phyloP scores from a whole-genome alignment of 495 filamentous ascomycete genomes.

The Hyaloscypha hepaticicola region DNA sequence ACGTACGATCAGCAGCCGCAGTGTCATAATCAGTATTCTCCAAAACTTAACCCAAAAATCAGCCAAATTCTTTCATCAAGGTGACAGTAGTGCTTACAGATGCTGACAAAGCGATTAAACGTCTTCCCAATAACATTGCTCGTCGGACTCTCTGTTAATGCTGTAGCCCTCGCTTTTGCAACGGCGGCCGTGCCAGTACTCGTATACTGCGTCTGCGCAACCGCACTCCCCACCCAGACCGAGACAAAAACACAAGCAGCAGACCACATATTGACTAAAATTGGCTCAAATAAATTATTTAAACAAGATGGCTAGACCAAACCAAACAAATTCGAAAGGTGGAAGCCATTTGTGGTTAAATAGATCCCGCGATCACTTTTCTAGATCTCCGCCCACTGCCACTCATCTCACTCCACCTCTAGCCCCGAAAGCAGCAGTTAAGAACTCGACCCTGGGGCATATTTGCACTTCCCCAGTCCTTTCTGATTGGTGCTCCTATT shows the following conservation, averaged over 20 bases:
- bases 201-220: constrained; percentile 21
- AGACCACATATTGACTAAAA: background rate
- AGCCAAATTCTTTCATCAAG: background rate
- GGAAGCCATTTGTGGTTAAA: too few species aligned
- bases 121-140: constrained; percentile 61
- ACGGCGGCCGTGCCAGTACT: constrained; percentile 17
- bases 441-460: too few species aligned
- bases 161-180: constrained; percentile 33
- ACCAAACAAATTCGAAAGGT: too few species aligned
- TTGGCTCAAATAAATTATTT: background rate
- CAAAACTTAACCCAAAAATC: constrained; percentile 37
- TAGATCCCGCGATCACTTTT: too few species aligned
- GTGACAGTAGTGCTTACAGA: constrained; percentile 43
- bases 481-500: too few species aligned
- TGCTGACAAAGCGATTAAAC: constrained; percentile 64
- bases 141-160: constrained; percentile 47
- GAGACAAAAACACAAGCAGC: background rate
- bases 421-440: too few species aligned
- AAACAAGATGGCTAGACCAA: too few species aligned
- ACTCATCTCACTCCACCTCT: too few species aligned
- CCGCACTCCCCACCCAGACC: background rate
- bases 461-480: too few species aligned
- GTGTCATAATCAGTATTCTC: constrained; percentile 64
- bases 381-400: too few species aligned
- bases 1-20: constrained; percentile 32